phyloP scores from a whole-genome alignment of 2,329 filamentous ascomycete species.

The Ophiobolus disseminans region DNA sequence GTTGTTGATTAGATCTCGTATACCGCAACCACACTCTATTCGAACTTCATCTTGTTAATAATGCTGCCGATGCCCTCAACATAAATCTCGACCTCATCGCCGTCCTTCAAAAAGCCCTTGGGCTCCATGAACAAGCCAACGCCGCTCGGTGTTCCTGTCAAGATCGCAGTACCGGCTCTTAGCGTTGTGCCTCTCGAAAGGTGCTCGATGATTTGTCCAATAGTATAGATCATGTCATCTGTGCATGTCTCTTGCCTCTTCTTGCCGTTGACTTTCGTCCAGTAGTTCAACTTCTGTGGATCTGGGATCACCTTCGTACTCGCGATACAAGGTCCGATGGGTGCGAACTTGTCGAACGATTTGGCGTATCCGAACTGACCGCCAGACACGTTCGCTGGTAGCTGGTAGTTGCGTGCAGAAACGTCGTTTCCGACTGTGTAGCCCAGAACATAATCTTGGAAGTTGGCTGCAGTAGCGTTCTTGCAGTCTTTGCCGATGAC shows the following conservation, averaged over 20 bases:
- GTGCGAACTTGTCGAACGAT: slow-evolving; percentile 55
- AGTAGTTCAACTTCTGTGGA: slow-evolving; percentile 43
- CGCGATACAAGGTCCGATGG: slow-evolving; percentile 53
- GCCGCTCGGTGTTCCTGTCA: slow-evolving; percentile 59
- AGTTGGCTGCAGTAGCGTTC: slow-evolving; percentile 59
- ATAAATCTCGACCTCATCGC: slow-evolving; percentile 45
- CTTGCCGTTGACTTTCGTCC: slow-evolving; percentile 55
- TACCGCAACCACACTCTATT: slow-evolving; percentile 18
- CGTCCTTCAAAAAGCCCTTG: slow-evolving; percentile 47
- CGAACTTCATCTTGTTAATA: slow-evolving; percentile 44
- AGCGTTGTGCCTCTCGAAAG: slow-evolving; percentile 57
- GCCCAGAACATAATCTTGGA: slow-evolving; percentile 67
- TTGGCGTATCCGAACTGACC: slow-evolving; percentile 54
- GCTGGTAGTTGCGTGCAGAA: slow-evolving; percentile 63
- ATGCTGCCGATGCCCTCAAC: slow-evolving; percentile 46
- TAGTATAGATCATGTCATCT: slow-evolving; percentile 57
- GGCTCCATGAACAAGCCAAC: slow-evolving; percentile 49
- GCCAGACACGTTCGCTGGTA: slow-evolving; percentile 40
- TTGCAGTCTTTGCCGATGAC: slow-evolving; percentile 44
- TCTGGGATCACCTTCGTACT: slow-evolving; percentile 39
- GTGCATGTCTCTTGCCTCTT: slow-evolving; percentile 52
- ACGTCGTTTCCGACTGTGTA: slow-evolving; percentile 71
- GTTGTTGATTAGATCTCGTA: not conserved
- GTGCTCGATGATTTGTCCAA: slow-evolving; percentile 53
- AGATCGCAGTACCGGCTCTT: slow-evolving; percentile 55